Evolutionary conservation across 2,329 filamentous ascomycete species (phyloP), one percentile per base, ranked within the genome.

Genomic region (Xylariaceae sp.): DNA sequence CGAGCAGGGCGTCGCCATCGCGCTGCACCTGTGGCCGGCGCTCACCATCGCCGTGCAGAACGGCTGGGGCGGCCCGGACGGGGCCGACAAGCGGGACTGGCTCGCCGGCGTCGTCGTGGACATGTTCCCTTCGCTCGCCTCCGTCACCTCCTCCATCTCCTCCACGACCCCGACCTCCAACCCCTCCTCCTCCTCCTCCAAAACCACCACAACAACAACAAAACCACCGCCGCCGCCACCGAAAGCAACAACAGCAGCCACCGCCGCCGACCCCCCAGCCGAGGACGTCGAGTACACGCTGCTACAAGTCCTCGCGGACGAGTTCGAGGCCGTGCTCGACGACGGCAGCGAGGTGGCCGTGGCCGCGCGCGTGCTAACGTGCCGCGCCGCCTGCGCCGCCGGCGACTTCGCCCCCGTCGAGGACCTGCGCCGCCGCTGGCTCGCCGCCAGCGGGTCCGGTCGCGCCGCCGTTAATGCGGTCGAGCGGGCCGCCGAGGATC

Each of bases 291-390:
- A 96, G 65, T 73, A 81, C 25, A 78, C 93, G 32, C 68, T 96
- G 30, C 67, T 94, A 29, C 85, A 95, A 52, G 80, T 94, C 40
- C 92, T 96, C 82, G 74, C 83, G 42, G 92, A 96, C 63, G 92
- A 98, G 61, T 98, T 96, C 53, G 88, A 94, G 51, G 83, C 92
- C 35, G 81, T 85, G 36, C 76, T 95, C 18, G 92, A 96, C 52
- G 92, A 98, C 58, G 89, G 88, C 49, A 90, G 81, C 30, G 83
- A 80, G 21, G 77, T 73, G 33, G 74, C 80, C 36, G 75, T 94
- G 5, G 88, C 88, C 8, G 66, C 68, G 38, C 70, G 79, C 48
- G 84, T 96, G 38, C 62, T 93, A 57, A 68, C 70, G 33, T 63
- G 90, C 43, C 70, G 78, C 49, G 66, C 67, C 38, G 72, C 83